Base-by-base conservation (phyloP, 1,139 yeast species). In the Wickerhamiella infanticola region DNA sequence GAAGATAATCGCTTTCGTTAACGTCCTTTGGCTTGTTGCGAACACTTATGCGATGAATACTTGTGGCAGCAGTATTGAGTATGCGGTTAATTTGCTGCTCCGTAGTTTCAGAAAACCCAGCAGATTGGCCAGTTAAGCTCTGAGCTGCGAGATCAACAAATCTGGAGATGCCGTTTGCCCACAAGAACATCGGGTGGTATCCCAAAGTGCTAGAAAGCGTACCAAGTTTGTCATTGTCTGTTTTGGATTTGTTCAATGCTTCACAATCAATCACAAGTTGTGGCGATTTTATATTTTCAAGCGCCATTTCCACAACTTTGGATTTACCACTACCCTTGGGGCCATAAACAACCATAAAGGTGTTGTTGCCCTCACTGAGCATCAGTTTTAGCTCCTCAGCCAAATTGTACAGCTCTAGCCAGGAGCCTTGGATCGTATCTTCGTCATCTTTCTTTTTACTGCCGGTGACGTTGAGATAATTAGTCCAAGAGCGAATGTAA, bases 311-410 rank as follows among this genome's bases (percentile, higher is more conserved):
- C 3, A 90, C 86, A 51, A 90, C 68, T 50, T 81, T 93, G 51
- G 78, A 75, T 56, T 90, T 90, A 13, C 98, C 98, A 25, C 94
- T 78, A 5, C 98, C 98, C 53, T 85, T 74, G 3, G 98, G 98
- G 3, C 98, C 98, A 52, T 80, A 77, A 1, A 90, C 80, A 3
- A 90, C 76, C 36, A 88, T 85, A 59, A 86, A 90, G 2, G 96
- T 84, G 55, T 76, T 74, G n/a, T 76, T 75, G 51, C 83, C 84
- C 59, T 82, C 93, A 48, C 57, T 57, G n/a, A 88, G 67, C 94
- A 94, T 82, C 53, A 83, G 68, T 53, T 72, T 74, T 47, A 90
- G 60, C 51, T 80, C 83, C 50, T 79, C 77, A 2, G 81, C 76
- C 50, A 75, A 74, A 48, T 79, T 81, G 41, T 67, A 64, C 45